These are phyloP conservation scores for Adansonia gregorii DNA, from an alignment of 441 rosid genomes.

Conservation along the genomic window DNA sequence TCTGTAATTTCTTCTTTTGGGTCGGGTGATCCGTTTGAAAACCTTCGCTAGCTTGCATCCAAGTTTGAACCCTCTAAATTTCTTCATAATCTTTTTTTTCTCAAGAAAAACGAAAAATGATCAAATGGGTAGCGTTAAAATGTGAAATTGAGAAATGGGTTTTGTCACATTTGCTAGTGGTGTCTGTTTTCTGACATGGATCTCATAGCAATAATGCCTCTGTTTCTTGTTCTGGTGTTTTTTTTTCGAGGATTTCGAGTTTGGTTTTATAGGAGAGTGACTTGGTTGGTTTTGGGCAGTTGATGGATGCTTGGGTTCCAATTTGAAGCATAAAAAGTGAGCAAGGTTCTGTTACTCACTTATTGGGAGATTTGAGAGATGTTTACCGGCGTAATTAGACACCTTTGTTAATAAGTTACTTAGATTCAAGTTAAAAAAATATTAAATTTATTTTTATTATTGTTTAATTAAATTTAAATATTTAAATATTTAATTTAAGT, in stretches of 20 bases:
- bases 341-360: background rate
- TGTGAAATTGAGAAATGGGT: constrained; percentile 12
- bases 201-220: background rate
- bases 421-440: no score
- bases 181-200: constrained; percentile 15
- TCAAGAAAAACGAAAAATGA: background rate
- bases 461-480: no score
- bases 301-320: constrained; percentile 2
- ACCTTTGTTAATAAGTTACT: no score
- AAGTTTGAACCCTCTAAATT: constrained; percentile 53
- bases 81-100: constrained; percentile 35
- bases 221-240: background rate
- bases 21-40: constrained; percentile 47
- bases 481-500: no score
- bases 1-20: constrained; percentile 33
- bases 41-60: constrained; percentile 49
- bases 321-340: background rate
- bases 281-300: background rate
- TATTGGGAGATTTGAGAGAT: background rate
- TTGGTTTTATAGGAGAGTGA: no score
- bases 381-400: background rate
- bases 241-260: background rate
- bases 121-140: background rate
- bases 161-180: background rate
- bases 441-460: no score